These are phyloP conservation scores for Fraxinus greggii DNA, from an alignment of 305 asterid species.

Conservation along the genomic window DNA sequence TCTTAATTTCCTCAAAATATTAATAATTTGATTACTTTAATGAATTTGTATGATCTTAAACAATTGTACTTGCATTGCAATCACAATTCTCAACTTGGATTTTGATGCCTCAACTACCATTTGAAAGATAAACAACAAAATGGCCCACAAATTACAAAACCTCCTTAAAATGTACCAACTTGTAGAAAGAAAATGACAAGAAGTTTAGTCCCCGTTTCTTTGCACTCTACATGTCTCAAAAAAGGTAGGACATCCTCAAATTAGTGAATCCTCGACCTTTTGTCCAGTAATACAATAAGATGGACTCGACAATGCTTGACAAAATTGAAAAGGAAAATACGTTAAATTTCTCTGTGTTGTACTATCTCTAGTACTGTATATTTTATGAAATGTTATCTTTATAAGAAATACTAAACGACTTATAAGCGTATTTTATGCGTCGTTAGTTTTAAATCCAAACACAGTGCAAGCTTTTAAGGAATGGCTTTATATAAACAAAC, in stretches of 20 bases:
- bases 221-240: not conserved
- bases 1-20: conserved; percentile 24
- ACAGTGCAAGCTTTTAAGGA: not conserved
- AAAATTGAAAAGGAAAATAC: not conserved
- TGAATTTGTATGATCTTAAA: conserved; percentile 23
- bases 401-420: not conserved
- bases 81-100: conserved; percentile 24
- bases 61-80: conserved; percentile 20
- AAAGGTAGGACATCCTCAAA: not conserved
- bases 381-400: not conserved
- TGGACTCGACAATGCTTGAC: not conserved
- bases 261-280: not conserved
- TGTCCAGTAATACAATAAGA: not conserved
- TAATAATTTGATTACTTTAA: conserved; percentile 20
- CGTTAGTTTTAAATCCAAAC: not conserved
- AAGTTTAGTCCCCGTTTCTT: not conserved
- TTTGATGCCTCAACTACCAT: not conserved
- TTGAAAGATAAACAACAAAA: not conserved
- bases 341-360: not conserved
- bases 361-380: not conserved
- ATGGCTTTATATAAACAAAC: not conserved
- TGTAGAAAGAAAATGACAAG: not conserved
- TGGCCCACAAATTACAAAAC: not conserved
- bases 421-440: not conserved
- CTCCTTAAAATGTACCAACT: not conserved